Evolutionary conservation across 371 early-diverging fungal genomes (phyloP).

Genomic region (Mucor indicus): DNA sequence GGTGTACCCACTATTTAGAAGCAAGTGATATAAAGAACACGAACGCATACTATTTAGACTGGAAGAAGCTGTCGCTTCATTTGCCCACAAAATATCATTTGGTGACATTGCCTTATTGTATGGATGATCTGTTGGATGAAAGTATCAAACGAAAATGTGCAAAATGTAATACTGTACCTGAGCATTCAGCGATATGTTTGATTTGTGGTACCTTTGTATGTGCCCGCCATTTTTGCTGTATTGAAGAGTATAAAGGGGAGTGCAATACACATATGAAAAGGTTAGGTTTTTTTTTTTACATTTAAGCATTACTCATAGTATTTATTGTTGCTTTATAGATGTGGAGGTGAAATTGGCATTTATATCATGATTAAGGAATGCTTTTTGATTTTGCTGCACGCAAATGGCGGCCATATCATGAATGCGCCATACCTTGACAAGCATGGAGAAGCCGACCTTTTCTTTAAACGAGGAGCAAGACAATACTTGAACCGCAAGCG

Average conservation of each 20-base stretch:
- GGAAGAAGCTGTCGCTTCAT: conserved; percentile 46
- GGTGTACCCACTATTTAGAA: too few relatives aligned
- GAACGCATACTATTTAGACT: neutral
- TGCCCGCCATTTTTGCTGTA: conserved; percentile 87
- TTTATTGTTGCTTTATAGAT: conserved; percentile 65
- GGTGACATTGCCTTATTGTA: conserved; percentile 73
- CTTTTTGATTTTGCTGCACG: conserved; percentile 72
- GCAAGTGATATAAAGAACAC: neutral
- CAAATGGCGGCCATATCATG: conserved; percentile 80
- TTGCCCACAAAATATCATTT: conserved; percentile 63
- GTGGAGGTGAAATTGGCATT: conserved; percentile 86
- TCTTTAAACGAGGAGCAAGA: conserved; percentile 74
- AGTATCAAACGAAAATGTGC: conserved; percentile 71
- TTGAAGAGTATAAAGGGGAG: conserved; percentile 81
- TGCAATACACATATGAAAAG: conserved; percentile 82
- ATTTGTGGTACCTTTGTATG: conserved; percentile 93
- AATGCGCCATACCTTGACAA: conserved; percentile 91
- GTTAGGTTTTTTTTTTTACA: too few relatives aligned
- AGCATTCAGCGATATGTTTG: conserved; percentile 91
- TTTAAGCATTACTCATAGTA: too few relatives aligned
- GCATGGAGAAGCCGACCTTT: conserved; percentile 83
- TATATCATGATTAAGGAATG: conserved; percentile 85
- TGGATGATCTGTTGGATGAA: conserved; percentile 84
- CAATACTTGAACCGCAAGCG: conserved; percentile 78
- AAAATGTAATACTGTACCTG: conserved; percentile 80